Evolutionary conservation across 164 flowering plant species (phyloP), one percentile per base, ranked within the genome.

Genomic region (Aristolochia californica): DNA sequence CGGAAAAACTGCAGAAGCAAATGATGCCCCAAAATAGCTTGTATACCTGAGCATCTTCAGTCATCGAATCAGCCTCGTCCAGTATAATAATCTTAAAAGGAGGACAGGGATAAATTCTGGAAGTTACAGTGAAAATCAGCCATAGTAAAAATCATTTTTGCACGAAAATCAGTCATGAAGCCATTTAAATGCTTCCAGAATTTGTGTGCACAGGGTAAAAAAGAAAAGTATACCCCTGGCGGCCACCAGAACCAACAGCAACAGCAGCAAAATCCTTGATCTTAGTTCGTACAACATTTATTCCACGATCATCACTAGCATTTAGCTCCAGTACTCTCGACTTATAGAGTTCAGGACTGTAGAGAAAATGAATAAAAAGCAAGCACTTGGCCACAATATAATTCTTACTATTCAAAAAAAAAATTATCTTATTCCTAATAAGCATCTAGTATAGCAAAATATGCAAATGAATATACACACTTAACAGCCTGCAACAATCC

Each of bases 261-360:
- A 93, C 88, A 50, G 96, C 85, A 60, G 99, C 97, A 76, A 93
- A 93, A 74, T 82, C 76, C 70, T 94, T 90, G 51, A 94, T 94
- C 72, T 94, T 87, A 5, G 97, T 90, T 43, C 97, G 82, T 48
- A 87, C 99, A 22, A 87, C 96, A 82, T 90, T 90, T 60, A 94
- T 94, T 54, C 99, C 99, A 66, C 97, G 88, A 53, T 94, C 99
- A 84, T 94, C 99, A 78, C 97, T 90, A 11, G 99, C 99, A 88
- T 94, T 90, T 55, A 94, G 80, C 75, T 90, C 99, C 53, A 94
- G 69, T 55, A 94, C 96, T 70, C 97, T 85, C 44, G 97, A 77
- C 74, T 83, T 85, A 84, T 94, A 94, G 20, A 85, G 76, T 71
- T 93, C 93, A 67, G 97, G 99, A 24, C 98, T 91, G 79, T 58